Base-by-base conservation (phyloP, 2,329 filamentous ascomycete genomes). In the Grosmannia huntii region DNA sequence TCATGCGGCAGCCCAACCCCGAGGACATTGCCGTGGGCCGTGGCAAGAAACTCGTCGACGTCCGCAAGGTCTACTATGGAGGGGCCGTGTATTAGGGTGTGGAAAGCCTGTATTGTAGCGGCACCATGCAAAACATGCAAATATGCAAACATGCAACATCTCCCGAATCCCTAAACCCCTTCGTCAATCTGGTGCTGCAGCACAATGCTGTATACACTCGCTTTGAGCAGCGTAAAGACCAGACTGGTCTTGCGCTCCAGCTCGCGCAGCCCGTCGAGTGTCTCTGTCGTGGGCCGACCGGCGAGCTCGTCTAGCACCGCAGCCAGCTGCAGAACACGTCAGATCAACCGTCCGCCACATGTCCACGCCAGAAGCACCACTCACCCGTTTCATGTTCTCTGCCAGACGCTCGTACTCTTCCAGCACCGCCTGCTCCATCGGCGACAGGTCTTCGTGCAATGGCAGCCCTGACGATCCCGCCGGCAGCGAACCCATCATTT, bases 121-220 rank as follows among this genome's bases (percentile, higher is more conserved):
- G 36, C n/a, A n/a, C n/a, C n/a, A n/a, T n/a, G n/a, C n/a, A n/a
- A n/a, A n/a, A n/a, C n/a, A n/a, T n/a, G n/a, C n/a, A n/a, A n/a
- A n/a, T n/a, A n/a, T n/a, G n/a, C n/a, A n/a, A n/a, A n/a, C n/a
- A n/a, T n/a, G n/a, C n/a, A n/a, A n/a, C n/a, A n/a, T n/a, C n/a
- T n/a, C n/a, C n/a, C n/a, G n/a, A n/a, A n/a, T n/a, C 11, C 31
- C 31, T 33, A 33, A 33, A 10, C 5, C 9, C 31, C 87, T 72
- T 85, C 88, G 62, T 86, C 85, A 66, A 95, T 90, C 80, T 97
- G 89, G 79, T 97, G 92, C 80, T 99, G 92, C 75, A 99, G 72
- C 61, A 99, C 91, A 75, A 99, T 99, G 69, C 89, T 95, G 75
- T 99, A 99, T 63, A 99, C 94, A 71, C 92, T 97, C 21, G 94